Conservation (phyloP, 768 basidiomycete genomes). For the Phlegmacium glaucopus region DNA sequence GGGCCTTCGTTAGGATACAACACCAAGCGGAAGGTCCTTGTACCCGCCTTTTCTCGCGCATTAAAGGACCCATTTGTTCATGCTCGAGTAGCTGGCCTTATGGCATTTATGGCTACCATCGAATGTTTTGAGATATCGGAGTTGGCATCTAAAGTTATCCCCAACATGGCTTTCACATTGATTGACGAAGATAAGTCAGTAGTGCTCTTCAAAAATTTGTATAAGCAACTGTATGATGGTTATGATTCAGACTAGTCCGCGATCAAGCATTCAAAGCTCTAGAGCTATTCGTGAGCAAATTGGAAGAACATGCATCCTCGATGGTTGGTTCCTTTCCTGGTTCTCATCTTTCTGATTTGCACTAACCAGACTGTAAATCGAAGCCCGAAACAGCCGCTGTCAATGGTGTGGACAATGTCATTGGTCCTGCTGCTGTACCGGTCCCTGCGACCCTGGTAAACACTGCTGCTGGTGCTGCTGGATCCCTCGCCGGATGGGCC, state of each 20-base stretch:
- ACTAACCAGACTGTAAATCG: background rate
- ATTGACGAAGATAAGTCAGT: constrained; percentile 92
- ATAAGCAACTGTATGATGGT: background rate
- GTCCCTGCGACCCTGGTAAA: constrained; percentile 63
- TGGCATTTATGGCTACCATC: constrained; percentile 93
- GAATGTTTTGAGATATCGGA: constrained; percentile 90
- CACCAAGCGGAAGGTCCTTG: constrained; percentile 94
- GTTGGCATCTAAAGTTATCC: constrained; percentile 85
- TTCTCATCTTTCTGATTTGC: no score
- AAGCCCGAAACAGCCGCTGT: constrained; percentile 38
- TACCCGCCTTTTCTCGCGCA: constrained; percentile 89
- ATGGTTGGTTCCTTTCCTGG: constrained; percentile 57
- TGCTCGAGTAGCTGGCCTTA: constrained; percentile 88
- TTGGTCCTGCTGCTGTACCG: constrained; percentile 20
- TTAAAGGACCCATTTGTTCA: constrained; percentile 91
- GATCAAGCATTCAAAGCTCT: constrained; percentile 96
- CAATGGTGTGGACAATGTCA: constrained; percentile 26
- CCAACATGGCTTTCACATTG: constrained; percentile 73
- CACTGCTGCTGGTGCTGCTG: constrained; percentile 87
- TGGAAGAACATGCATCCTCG: constrained; percentile 73
- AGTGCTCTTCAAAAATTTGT: background rate
- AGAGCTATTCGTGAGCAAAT: constrained; percentile 78
- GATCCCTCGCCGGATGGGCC: constrained; percentile 93
- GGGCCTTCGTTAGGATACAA: constrained; percentile 82
- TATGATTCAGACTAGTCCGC: constrained; percentile 66